phyloP scores from a whole-genome alignment of 441 rosid species.

The Sinapis alba region DNA sequence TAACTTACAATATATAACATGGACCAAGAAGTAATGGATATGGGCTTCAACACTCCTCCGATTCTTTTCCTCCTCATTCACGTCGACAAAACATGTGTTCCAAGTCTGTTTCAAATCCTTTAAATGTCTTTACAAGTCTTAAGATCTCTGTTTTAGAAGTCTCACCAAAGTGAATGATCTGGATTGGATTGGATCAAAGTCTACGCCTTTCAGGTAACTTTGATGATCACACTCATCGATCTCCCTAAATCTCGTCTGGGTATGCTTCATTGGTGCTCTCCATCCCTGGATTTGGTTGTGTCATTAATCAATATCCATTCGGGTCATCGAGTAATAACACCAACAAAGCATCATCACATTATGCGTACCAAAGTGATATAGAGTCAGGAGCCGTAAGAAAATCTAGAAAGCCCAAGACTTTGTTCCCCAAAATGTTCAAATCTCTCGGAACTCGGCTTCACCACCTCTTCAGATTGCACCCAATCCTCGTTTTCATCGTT shows the following conservation, averaged over 20 bases:
- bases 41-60: too few species aligned
- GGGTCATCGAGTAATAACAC: conserved; percentile 51
- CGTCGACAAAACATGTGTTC: too few species aligned
- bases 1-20: too few species aligned
- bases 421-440: conserved; percentile 58
- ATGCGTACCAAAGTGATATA: conserved; percentile 77
- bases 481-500: conserved; percentile 51
- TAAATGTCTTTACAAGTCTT: too few species aligned
- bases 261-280: conserved; percentile 42
- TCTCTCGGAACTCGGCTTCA: conserved; percentile 55
- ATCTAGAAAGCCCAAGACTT: conserved; percentile 58
- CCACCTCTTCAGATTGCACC: conserved; percentile 65
- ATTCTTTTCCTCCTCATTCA: too few species aligned
- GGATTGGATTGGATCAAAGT: conserved; percentile 12
- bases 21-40: too few species aligned
- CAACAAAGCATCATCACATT: conserved; percentile 63
- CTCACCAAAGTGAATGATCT: too few species aligned
- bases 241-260: conserved; percentile 36
- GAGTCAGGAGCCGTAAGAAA: conserved; percentile 70
- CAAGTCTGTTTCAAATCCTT: too few species aligned
- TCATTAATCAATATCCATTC: conserved; percentile 62
- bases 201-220: conserved; percentile 13
- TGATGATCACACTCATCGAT: conserved; percentile 25
- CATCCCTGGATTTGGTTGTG: conserved; percentile 43
- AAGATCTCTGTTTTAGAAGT: too few species aligned